Base-by-base conservation (phyloP, 2,329 filamentous ascomycete species). In the Annulohypoxylon truncatum region DNA sequence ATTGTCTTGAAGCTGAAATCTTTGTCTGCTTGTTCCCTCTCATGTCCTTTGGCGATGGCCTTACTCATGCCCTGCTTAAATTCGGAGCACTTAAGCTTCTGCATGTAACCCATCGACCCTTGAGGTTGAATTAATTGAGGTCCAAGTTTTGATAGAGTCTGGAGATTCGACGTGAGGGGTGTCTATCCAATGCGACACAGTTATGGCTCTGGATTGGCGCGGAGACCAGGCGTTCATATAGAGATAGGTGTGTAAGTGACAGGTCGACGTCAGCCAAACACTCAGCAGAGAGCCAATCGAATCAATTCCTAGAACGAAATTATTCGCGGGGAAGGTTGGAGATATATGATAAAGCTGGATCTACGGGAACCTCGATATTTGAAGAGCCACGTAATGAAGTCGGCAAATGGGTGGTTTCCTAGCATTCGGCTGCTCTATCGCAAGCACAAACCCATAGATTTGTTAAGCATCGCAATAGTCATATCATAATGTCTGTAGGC, bases 381-480 rank as follows among this genome's bases (percentile, higher is more conserved):
- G 28, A 31, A 6, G 48, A 47, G 24, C 42, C 47, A 56, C 31
- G 20, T 26, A 51, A 59, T 48, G 60, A 58, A 24, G 51, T 53
- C 22, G 48, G 56, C 33, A 48, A 48, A 13, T 40, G 15, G 18
- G 56, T 56, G 35, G 42, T 26, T n/a, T 46, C 33, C 18, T 13
- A 22, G 12, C 22, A 47, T 50, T 33, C 35, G 46, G 50, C 52
- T 47, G 51, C 51, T 61, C 33, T 71, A 87, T 63, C 86, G 83
- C 62, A 90, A 76, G 74, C 89, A 91, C 42, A 92, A 75, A 0
- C 86, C 86, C 89, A 94, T 89, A 5, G 84, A 89, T 75, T 90
- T 87, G 74, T 94, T 94, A 58, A 94, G 81, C 90, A 92, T 92
- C 15, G 83, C 84, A 50, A 94, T 76, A 6, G 90, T 92, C 80